A percentile compares a stretch with the other conserved stretches of the same genome.
Evolutionary conservation across 2,329 filamentous ascomycete species (phyloP).

Genomic region (Aureobasidium sp.): DNA sequence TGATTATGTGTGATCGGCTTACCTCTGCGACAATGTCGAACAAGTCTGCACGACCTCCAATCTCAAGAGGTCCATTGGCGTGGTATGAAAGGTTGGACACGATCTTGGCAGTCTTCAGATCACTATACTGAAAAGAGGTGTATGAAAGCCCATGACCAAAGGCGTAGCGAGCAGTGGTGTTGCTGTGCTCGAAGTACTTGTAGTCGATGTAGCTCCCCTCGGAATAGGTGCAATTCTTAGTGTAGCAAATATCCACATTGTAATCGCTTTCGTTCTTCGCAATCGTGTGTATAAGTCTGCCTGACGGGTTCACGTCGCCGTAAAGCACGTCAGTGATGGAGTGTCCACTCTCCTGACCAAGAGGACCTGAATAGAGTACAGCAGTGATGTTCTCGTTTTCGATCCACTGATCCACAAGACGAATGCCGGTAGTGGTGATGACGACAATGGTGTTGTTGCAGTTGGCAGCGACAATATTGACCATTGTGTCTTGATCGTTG

Average conservation of each 20-base stretch:
- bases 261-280: constrained; percentile 58
- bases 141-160: constrained; percentile 33
- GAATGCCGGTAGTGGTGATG: constrained; percentile 29
- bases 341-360: constrained; percentile 38
- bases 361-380: constrained; percentile 32
- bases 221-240: constrained; percentile 59
- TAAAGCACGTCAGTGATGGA: constrained; percentile 39
- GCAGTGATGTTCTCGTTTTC: constrained; percentile 30
- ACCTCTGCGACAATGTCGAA: constrained; percentile 37
- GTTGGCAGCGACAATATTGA: constrained; percentile 33
- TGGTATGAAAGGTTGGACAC: constrained; percentile 72
- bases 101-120: constrained; percentile 44
- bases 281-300: constrained; percentile 64
- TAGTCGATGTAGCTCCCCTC: constrained; percentile 74
- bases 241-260: constrained; percentile 55
- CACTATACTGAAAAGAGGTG: constrained; percentile 23
- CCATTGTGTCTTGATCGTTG: constrained; percentile 33
- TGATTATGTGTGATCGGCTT: not conserved
- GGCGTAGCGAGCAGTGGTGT: constrained; percentile 22
- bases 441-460: constrained; percentile 45
- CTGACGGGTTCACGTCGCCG: constrained; percentile 36
- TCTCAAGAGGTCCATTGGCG: constrained; percentile 35
- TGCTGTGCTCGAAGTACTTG: constrained; percentile 53
- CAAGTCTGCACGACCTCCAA: constrained; percentile 49
- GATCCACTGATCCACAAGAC: constrained; percentile 12